Percentiles rank a stretch among this genome's conserved stretches.
phyloP scores from a whole-genome alignment of 2,329 filamentous ascomycete genomes.

The Zasmidium citrigriseum region DNA sequence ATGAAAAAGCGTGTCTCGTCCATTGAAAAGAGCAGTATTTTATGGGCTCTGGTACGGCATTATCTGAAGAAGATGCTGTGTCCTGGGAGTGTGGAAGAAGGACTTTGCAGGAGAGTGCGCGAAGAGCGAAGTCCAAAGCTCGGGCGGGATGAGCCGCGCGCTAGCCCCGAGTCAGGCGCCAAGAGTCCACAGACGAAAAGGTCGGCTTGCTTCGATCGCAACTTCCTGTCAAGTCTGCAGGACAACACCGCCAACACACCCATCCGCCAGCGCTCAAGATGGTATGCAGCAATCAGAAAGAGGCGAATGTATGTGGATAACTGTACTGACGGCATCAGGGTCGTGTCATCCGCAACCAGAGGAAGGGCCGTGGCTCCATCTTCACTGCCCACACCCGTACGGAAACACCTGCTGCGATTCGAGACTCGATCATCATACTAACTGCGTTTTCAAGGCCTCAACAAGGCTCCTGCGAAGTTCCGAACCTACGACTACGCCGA shows the following conservation, averaged over 20 bases:
- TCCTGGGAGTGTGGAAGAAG: no score
- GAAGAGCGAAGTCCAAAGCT: no score
- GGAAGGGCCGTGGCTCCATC: slow-evolving; percentile 73
- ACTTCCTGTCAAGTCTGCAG: not conserved
- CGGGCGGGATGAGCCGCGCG: no score
- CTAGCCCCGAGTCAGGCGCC: not conserved
- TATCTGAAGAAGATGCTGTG: no score
- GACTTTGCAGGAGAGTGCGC: no score
- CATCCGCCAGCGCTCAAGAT: slow-evolving; percentile 10
- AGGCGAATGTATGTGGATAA: not conserved
- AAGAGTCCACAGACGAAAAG: no score
- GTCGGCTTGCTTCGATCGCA: slow-evolving; percentile 3
- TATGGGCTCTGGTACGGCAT: no score
- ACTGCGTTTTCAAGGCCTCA: slow-evolving; percentile 70
- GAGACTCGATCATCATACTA: slow-evolving; percentile 29
- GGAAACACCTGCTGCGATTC: slow-evolving; percentile 10
- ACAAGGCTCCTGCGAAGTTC: slow-evolving; percentile 96
- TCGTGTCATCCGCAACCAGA: slow-evolving; percentile 77
- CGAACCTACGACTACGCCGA: slow-evolving; percentile 83
- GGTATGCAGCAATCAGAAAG: slow-evolving; percentile 9
- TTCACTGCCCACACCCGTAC: slow-evolving; percentile 56
- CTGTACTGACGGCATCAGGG: slow-evolving; percentile 43
- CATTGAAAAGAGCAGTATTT: no score
- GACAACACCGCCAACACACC: slow-evolving; percentile 13
- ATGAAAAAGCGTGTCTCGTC: not conserved